Percentiles rank a stretch among this genome's conserved stretches.
Evolutionary conservation across 1,139 yeast species (phyloP).

Genomic region (Pichia sp.): DNA sequence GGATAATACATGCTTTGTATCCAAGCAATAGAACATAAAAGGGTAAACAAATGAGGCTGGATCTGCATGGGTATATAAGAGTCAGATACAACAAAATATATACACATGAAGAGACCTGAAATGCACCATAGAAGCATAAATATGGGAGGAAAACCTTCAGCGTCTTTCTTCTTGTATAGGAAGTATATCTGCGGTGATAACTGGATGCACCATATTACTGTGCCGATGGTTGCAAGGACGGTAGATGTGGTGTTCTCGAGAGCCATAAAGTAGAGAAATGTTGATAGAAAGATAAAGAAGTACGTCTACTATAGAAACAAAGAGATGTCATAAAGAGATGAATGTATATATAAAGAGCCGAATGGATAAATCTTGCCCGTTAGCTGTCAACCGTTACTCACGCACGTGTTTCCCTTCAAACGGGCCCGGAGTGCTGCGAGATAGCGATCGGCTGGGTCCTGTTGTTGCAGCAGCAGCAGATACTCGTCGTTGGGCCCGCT

Average conservation of each 20-base stretch:
- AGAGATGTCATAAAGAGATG: too few relatives aligned
- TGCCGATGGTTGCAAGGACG: conserved; percentile 49
- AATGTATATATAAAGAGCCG: too few relatives aligned
- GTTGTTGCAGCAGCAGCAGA: conserved; percentile 42
- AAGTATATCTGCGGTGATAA: conserved; percentile 46
- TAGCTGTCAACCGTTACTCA: too few relatives aligned
- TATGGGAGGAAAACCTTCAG: conserved; percentile 54
- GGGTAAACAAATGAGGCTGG: conserved; percentile 50
- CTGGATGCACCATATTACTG: conserved; percentile 54
- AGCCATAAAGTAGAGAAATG: conserved; percentile 15
- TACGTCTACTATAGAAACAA: too few relatives aligned
- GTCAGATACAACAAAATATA: conserved; percentile 45
- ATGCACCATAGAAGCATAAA: conserved; percentile 58
- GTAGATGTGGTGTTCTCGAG: conserved; percentile 33
- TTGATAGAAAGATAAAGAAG: too few relatives aligned
- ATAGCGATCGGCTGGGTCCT: conserved; percentile 16
- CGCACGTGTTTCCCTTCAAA: neutral
- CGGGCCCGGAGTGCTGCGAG: neutral
- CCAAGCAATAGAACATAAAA: conserved; percentile 47
- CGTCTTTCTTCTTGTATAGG: conserved; percentile 43
- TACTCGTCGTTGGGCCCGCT: conserved; percentile 79
- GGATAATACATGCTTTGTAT: conserved; percentile 50
- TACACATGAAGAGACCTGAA: conserved; percentile 50
- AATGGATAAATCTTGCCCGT: too few relatives aligned
- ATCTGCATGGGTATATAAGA: conserved; percentile 49